These are phyloP conservation scores for Penicillium digitatum DNA, from an alignment of 2,329 filamentous ascomycete species.

Conservation along the genomic window DNA sequence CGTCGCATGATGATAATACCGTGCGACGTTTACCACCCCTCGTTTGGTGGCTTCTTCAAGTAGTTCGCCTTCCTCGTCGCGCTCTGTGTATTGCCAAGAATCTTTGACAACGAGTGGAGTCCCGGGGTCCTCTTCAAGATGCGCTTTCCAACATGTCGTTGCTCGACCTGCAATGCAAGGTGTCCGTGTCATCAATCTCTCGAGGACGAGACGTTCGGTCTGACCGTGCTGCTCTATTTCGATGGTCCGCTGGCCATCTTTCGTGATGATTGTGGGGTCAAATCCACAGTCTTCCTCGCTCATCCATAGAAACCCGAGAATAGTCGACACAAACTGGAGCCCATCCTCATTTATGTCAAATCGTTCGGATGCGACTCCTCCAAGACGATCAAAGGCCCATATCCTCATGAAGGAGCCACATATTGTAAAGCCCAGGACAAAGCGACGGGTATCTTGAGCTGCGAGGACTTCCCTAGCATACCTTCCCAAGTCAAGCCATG, in stretches of 20 bases:
- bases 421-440: slow-evolving; percentile 27
- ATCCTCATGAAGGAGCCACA: neutral
- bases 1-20: neutral
- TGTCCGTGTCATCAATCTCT: neutral
- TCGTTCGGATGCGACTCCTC: neutral
- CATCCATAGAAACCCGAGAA: neutral
- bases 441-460: slow-evolving; percentile 43
- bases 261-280: neutral
- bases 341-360: neutral
- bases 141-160: neutral
- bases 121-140: neutral
- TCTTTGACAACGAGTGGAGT: neutral
- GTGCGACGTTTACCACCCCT: neutral
- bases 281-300: neutral
- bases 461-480: slow-evolving; percentile 47
- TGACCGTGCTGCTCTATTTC: neutral
- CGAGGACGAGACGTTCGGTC: neutral
- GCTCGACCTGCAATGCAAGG: neutral
- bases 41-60: neutral
- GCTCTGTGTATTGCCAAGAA: neutral
- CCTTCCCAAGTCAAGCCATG: slow-evolving; percentile 42
- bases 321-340: neutral
- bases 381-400: neutral
- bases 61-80: neutral
- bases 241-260: neutral